Evolutionary conservation across 1,284 basidiomycete genomes (phyloP).

Genomic region (Ganoderma lingzhi): DNA sequence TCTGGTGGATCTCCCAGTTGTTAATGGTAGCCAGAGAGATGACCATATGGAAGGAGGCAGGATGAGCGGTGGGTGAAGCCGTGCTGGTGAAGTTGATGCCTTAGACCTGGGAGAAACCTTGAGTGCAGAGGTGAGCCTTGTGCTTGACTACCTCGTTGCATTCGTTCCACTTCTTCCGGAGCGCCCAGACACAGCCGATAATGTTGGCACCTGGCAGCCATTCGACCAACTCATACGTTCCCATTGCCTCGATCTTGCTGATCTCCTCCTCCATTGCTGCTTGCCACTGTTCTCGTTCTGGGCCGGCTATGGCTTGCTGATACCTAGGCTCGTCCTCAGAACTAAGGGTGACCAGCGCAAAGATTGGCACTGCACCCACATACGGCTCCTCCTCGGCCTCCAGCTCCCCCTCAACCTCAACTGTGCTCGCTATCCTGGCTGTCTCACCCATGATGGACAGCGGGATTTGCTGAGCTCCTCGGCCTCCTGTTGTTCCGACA

Average conservation of each 20-base stretch:
- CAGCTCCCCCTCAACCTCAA: too few relatives aligned
- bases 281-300: constrained; percentile 39
- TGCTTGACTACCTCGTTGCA: constrained; percentile 38
- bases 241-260: constrained; percentile 32
- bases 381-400: too few relatives aligned
- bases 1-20: constrained; percentile 36
- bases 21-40: constrained; percentile 41
- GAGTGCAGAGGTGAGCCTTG: constrained; percentile 51
- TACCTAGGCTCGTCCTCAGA: too few relatives aligned
- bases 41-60: constrained; percentile 38
- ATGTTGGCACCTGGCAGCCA: constrained; percentile 37
- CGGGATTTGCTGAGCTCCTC: too few relatives aligned
- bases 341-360: too few relatives aligned
- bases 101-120: constrained; percentile 49
- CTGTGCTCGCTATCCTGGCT: too few relatives aligned
- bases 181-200: constrained; percentile 44
- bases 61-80: constrained; percentile 42
- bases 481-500: too few relatives aligned
- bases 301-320: constrained; percentile 29
- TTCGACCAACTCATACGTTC: constrained; percentile 34
- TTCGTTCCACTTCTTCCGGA: constrained; percentile 40
- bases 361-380: too few relatives aligned
- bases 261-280: constrained; percentile 45
- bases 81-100: constrained; percentile 50
- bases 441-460: too few relatives aligned